Percentiles rank a stretch among this genome's conserved stretches.
Conservation (phyloP, 2,329 filamentous ascomycete genomes). For the Clonostachys chloroleuca region DNA sequence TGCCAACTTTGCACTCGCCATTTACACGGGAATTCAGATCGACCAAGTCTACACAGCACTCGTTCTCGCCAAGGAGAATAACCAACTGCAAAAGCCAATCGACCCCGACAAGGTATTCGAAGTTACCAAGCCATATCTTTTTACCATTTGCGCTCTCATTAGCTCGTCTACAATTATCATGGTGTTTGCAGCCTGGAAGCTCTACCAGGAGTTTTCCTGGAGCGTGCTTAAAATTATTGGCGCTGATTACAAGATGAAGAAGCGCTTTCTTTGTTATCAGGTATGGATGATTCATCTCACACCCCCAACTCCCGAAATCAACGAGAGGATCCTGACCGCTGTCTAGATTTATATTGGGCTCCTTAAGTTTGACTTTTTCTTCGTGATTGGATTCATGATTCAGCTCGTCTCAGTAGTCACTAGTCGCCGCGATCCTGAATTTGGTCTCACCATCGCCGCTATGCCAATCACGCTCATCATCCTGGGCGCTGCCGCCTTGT, state of each 20-base stretch:
- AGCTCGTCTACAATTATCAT: constrained; percentile 70
- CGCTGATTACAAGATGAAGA: constrained; percentile 94
- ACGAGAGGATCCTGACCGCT: constrained; percentile 8
- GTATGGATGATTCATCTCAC: constrained; percentile 38
- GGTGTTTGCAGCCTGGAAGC: constrained; percentile 80
- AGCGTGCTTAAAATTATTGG: constrained; percentile 99
- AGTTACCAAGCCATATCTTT: constrained; percentile 68
- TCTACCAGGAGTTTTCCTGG: constrained; percentile 98
- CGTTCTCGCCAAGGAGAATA: constrained; percentile 34
- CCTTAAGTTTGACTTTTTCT: constrained; percentile 99
- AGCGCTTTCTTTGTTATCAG: constrained; percentile 94
- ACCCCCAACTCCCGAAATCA: constrained; percentile 1
- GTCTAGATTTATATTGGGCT: constrained; percentile 90
- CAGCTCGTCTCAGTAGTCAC: constrained; percentile 94
- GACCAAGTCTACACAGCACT: constrained; percentile 83
- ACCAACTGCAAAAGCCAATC: constrained; percentile 34
- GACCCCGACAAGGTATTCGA: constrained; percentile 53
- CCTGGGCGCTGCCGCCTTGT: constrained; percentile 78
- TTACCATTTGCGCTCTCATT: constrained; percentile 83
- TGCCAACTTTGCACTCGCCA: constrained; percentile 85
- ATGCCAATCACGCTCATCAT: constrained; percentile 90
- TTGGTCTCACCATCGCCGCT: constrained; percentile 81
- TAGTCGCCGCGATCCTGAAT: constrained; percentile 64
- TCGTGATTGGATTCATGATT: constrained; percentile 97
- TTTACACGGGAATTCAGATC: constrained; percentile 91